Conservation (phyloP, 305 asterid species). For the Solanum aculeatissimum region DNA sequence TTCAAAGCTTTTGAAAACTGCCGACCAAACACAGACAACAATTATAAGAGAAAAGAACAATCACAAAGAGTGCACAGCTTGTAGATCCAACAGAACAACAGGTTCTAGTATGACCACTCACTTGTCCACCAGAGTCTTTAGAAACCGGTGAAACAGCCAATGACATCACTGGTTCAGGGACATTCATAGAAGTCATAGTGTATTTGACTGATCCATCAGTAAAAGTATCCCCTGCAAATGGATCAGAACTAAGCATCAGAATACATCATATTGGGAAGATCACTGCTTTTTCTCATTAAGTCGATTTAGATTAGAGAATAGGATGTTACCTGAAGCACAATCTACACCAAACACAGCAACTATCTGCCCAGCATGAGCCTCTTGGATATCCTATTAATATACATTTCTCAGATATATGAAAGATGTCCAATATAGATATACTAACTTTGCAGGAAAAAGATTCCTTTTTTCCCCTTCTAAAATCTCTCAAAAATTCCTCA, state of each 20-base stretch:
- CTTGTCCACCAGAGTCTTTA: conserved; percentile 95
- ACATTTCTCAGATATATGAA: not conserved
- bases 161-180: conserved; percentile 99
- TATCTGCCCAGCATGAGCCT: conserved; percentile 98
- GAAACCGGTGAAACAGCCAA: conserved; percentile 92
- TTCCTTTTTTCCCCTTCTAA: not conserved
- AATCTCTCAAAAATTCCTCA: not conserved
- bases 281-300: not conserved
- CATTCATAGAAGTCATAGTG: conserved; percentile 99
- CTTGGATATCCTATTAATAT: conserved; percentile 72
- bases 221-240: conserved; percentile 82
- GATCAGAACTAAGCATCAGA: conserved; percentile 1
- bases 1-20: conserved; percentile 99
- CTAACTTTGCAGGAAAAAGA: not conserved
- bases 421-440: not conserved
- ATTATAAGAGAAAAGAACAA: not conserved
- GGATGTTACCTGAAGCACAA: conserved; percentile 80
- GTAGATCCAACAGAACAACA: not conserved
- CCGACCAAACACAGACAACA: conserved; percentile 5
- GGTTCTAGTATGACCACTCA: conserved; percentile 24
- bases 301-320: not conserved
- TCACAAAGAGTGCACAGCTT: not conserved
- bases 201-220: conserved; percentile 92
- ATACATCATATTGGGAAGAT: not conserved
- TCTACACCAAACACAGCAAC: conserved; percentile 99